These are phyloP conservation scores for Stereocaulon alpinum DNA, from an alignment of 495 filamentous ascomycete genomes.

Conservation along the genomic window DNA sequence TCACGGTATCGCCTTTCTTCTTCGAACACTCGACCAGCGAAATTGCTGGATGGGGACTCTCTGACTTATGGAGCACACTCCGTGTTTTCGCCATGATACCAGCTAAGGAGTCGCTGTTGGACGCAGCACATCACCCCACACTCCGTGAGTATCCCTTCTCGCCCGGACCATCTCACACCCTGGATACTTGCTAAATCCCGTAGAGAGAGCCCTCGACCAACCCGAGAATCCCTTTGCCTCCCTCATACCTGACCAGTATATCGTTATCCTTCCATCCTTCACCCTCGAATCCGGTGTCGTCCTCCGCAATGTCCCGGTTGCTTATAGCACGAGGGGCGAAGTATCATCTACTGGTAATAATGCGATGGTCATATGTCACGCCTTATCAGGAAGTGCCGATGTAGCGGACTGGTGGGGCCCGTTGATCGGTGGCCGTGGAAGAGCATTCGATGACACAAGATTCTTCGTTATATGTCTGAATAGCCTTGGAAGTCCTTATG, in stretches of 20 bases:
- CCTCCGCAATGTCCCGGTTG: slow-evolving; percentile 76
- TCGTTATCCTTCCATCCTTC: slow-evolving; percentile 75
- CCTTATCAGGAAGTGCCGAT: slow-evolving; percentile 87
- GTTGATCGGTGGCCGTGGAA: slow-evolving; percentile 68
- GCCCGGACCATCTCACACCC: no score
- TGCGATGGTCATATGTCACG: slow-evolving; percentile 92
- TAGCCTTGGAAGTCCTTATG: slow-evolving; percentile 89
- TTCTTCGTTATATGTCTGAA: slow-evolving; percentile 95
- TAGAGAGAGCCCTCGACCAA: no score
- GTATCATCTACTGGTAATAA: slow-evolving; percentile 71
- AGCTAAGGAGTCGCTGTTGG: no score
- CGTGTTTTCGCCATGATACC: no score
- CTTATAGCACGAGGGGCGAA: slow-evolving; percentile 79
- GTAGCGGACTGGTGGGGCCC: slow-evolving; percentile 97
- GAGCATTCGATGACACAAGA: slow-evolving; percentile 77
- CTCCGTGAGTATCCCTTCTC: no score
- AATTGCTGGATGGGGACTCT: no score
- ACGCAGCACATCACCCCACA: no score
- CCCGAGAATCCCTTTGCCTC: slow-evolving; percentile 78
- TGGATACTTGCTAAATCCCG: no score
- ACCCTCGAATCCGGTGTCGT: slow-evolving; percentile 85
- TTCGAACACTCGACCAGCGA: no score
- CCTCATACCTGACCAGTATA: slow-evolving; percentile 74
- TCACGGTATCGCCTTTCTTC: no score
- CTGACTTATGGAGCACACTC: no score